These are phyloP conservation scores for Ustilago crameri DNA, from an alignment of 1,284 basidiomycete species.

Conservation along the genomic window DNA sequence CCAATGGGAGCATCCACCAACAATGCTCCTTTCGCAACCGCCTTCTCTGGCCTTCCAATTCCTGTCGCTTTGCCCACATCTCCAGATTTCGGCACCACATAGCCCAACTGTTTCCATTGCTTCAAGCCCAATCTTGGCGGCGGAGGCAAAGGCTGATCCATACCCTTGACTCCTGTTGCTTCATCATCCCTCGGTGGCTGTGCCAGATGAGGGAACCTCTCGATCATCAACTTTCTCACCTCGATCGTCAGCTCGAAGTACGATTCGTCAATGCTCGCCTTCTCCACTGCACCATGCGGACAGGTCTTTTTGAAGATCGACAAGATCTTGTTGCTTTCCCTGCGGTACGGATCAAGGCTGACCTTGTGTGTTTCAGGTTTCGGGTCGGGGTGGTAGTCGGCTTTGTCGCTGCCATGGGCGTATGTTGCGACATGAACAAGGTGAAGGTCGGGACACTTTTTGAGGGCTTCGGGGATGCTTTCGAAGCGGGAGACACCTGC, in stretches of 20 bases:
- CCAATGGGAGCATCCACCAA: conserved; percentile 47
- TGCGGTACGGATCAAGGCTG: conserved; percentile 90
- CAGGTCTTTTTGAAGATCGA: conserved; percentile 82
- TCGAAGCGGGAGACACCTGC: conserved; percentile 81
- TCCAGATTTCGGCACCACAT: conserved; percentile 77
- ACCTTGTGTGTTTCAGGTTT: conserved; percentile 93
- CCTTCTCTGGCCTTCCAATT: conserved; percentile 53
- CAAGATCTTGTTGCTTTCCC: conserved; percentile 90
- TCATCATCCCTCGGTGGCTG: conserved; percentile 41
- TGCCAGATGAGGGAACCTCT: conserved; percentile 76
- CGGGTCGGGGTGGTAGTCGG: conserved; percentile 82
- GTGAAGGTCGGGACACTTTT: conserved; percentile 84
- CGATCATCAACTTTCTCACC: conserved; percentile 61
- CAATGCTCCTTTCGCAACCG: conserved; percentile 39
- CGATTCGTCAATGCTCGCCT: conserved; percentile 74
- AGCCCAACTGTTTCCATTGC: conserved; percentile 77
- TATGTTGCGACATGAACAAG: conserved; percentile 93
- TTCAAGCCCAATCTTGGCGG: conserved; percentile 74
- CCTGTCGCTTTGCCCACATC: conserved; percentile 62
- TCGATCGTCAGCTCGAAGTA: conserved; percentile 66
- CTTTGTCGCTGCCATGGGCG: conserved; percentile 74
- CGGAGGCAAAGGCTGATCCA: conserved; percentile 83
- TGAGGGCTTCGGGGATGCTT: conserved; percentile 71
- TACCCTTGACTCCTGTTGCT: conserved; percentile 70
- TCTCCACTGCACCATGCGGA: conserved; percentile 73